Conservation (phyloP, 768 basidiomycete genomes). For the Sistotremastrum niveocremeum region DNA sequence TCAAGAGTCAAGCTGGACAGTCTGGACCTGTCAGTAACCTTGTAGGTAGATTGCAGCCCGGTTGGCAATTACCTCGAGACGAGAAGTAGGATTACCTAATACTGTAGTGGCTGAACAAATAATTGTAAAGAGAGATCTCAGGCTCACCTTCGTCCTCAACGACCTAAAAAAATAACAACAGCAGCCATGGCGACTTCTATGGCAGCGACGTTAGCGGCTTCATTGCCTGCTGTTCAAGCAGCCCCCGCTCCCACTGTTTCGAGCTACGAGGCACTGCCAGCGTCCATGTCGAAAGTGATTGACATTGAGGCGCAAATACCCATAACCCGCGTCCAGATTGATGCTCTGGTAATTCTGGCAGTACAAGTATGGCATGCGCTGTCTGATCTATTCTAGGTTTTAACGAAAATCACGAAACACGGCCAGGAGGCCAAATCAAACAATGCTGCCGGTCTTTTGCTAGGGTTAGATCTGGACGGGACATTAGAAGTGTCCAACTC, state of each 20-base stretch:
- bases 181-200: slow-evolving; percentile 60
- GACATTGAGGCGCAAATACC: slow-evolving; percentile 89
- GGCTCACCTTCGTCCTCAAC: slow-evolving; percentile 1
- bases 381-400: slow-evolving; percentile 40
- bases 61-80: slow-evolving; percentile 63
- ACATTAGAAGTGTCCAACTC: slow-evolving; percentile 84
- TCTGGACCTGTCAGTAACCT: slow-evolving; percentile 88
- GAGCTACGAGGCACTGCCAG: slow-evolving; percentile 76
- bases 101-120: background rate
- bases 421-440: slow-evolving; percentile 61
- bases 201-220: slow-evolving; percentile 86
- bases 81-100: slow-evolving; percentile 16
- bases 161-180: background rate
- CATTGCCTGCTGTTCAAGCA: slow-evolving; percentile 46
- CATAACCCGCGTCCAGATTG: slow-evolving; percentile 66
- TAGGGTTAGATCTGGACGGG: slow-evolving; percentile 89
- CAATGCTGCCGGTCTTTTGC: slow-evolving; percentile 70
- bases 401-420: slow-evolving; percentile 90
- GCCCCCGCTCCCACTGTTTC: slow-evolving; percentile 49
- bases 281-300: slow-evolving; percentile 85
- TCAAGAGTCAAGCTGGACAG: slow-evolving; percentile 79
- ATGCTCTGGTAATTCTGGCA: slow-evolving; percentile 56
- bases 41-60: slow-evolving; percentile 69
- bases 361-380: background rate
- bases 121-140: background rate